Base-by-base conservation (phyloP, 2,329 filamentous ascomycete genomes). In the Coleophoma eucalyptorum region DNA sequence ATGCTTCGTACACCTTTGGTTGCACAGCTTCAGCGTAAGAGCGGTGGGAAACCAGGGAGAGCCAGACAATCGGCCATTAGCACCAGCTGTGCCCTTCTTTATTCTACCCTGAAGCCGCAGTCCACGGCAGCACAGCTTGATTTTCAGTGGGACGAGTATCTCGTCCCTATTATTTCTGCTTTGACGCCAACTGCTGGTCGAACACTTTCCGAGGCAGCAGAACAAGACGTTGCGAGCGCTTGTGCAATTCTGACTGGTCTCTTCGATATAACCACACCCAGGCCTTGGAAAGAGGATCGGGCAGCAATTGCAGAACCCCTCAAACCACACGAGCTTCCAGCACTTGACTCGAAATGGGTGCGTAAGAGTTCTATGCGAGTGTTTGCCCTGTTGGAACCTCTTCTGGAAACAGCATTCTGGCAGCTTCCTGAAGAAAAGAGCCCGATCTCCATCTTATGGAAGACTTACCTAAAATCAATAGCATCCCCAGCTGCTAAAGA, bases 341-440 rank as follows among this genome's bases (percentile, higher is more conserved):
- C 85, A 6, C 73, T 97, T 6, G 91, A 97, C 62, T 77, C 88
- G 4, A 90, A 87, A 72, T 99, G 94, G 94, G 76, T 95, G 12
- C 82, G 93, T 48, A 86, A 81, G 52, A 90, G 89, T 54, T 73
- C 87, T 4, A 65, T 72, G 1, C 77, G 76, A 41, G 77, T 97
- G 4, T 79, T 96, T 33, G 68, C 77, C 3, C 72, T 86, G 8
- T 77, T 84, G 7, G 72, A 73, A 4, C 78, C 84, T 10, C 72
- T 85, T 18, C 68, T 90, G 3, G 80, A 83, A 67, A 76, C 72
- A 50, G 79, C 78, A 47, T 84, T 90, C 46, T 72, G 78, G 48
- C 80, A 81, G 15, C 63, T 93, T n/a, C 76, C 80, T 8, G 75
- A 81, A 46, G 75, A 79, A 1, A 78, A 78, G 16, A 88, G 81